These are phyloP conservation scores for Wickerhamomyces sp. DNA, from an alignment of 1,139 yeast genomes.

Conservation along the genomic window DNA sequence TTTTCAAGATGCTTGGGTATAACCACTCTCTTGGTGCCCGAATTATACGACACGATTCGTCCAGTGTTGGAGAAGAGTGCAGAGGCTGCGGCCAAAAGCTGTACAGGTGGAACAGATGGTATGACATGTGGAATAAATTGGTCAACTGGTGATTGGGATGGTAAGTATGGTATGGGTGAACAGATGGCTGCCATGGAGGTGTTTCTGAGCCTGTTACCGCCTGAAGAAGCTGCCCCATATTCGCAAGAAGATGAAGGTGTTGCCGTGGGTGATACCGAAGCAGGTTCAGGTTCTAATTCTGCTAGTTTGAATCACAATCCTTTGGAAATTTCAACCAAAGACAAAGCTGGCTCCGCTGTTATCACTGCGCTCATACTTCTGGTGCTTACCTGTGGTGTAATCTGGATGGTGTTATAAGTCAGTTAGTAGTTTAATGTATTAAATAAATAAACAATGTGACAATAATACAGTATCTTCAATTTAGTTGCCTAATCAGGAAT, in stretches of 20 bases:
- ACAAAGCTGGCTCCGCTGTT: conserved; percentile 73
- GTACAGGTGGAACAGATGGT: conserved; percentile 83
- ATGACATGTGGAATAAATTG: conserved; percentile 89
- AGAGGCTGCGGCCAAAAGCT: conserved; percentile 70
- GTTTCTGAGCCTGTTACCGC: conserved; percentile 40
- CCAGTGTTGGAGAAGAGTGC: conserved; percentile 58
- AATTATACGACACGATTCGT: conserved; percentile 47
- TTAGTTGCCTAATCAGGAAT: background rate
- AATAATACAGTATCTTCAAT: background rate
- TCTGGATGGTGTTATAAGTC: conserved; percentile 57
- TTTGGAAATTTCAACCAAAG: conserved; percentile 47
- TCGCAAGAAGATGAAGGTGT: conserved; percentile 34
- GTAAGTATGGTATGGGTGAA: conserved; percentile 56
- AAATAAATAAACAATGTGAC: too few species aligned
- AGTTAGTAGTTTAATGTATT: background rate
- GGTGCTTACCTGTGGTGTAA: conserved; percentile 48
- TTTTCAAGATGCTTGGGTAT: conserved; percentile 70
- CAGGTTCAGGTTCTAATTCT: conserved; percentile 27
- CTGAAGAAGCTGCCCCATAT: conserved; percentile 17
- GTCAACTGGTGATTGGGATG: conserved; percentile 56
- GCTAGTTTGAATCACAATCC: conserved; percentile 31
- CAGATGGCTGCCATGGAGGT: conserved; percentile 60
- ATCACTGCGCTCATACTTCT: conserved; percentile 62
- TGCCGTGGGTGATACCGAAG: conserved; percentile 28
- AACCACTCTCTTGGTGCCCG: conserved; percentile 68